Evolutionary conservation across 192 early-diverging fungal genomes (phyloP).

Genomic region (Entophlyctis luteolus): DNA sequence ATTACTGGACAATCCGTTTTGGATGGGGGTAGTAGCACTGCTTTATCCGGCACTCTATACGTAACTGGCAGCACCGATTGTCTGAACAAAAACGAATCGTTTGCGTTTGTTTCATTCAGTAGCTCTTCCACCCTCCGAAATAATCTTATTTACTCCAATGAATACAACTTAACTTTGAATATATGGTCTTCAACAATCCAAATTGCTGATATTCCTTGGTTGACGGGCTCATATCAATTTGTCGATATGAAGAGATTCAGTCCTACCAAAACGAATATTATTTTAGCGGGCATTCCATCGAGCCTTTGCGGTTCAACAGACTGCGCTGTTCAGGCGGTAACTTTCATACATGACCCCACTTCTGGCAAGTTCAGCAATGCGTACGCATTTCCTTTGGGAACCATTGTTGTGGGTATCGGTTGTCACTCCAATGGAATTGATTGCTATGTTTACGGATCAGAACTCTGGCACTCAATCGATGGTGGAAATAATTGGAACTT

Average conservation of each 20-base stretch:
- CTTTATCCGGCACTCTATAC: background rate
- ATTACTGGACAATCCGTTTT: constrained; percentile 6
- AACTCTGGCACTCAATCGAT: constrained; percentile 27
- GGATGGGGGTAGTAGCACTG: background rate
- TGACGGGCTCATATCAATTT: background rate
- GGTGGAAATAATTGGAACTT: constrained; percentile 16
- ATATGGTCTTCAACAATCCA: background rate
- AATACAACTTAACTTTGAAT: background rate
- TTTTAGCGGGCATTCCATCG: constrained; percentile 3
- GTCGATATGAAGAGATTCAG: background rate
- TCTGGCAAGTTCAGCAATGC: background rate
- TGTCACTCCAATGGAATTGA: constrained; percentile 27
- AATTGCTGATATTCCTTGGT: background rate
- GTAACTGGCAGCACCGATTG: background rate
- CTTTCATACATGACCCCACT: constrained; percentile 11
- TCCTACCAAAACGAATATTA: background rate
- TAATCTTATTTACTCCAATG: constrained; percentile 18
- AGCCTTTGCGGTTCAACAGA: background rate
- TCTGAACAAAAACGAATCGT: background rate
- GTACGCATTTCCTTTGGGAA: constrained; percentile 6
- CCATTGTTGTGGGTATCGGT: background rate
- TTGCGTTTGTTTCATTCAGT: background rate
- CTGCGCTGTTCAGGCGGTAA: background rate
- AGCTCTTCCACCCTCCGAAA: background rate
- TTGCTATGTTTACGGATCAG: constrained; percentile 22